phyloP scores from a whole-genome alignment of 23 red algal species.

The Gracilaria domingensis region DNA sequence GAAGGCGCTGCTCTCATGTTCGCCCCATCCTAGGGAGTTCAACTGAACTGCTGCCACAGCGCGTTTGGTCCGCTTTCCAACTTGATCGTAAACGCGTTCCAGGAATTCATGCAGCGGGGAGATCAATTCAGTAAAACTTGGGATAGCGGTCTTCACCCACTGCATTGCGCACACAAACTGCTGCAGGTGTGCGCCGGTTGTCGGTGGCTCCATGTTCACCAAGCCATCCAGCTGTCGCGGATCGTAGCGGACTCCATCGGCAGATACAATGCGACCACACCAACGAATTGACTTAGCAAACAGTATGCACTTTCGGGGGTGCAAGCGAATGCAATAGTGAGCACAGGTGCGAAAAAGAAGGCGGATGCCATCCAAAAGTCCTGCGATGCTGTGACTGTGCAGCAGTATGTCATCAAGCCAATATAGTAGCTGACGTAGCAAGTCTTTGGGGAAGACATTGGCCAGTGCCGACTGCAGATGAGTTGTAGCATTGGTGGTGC shows the following conservation, averaged over 20 bases:
- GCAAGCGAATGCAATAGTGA: no score
- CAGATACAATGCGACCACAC: no score
- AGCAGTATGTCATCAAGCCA: neutral
- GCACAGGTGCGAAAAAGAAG: no score
- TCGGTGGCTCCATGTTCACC: neutral
- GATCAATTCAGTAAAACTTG: no score
- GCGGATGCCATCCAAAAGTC: no score
- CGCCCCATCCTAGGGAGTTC: neutral
- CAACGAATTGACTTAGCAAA: no score
- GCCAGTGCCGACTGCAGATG: slow-evolving; percentile 10
- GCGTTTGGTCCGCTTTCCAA: neutral
- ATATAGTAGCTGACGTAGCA: neutral
- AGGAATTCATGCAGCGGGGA: no score
- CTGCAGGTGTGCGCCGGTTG: neutral
- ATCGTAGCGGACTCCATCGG: slow-evolving; percentile 14
- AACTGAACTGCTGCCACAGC: neutral
- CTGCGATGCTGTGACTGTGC: no score
- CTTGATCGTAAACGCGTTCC: neutral
- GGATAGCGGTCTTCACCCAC: no score
- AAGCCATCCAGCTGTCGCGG: neutral
- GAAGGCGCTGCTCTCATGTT: neutral
- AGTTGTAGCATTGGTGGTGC: slow-evolving; percentile 36
- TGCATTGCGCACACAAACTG: no score
- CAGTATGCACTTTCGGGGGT: no score
- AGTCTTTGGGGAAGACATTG: neutral